Conservation (phyloP, 129 eudicot species). For the Flaveria brownii region DNA sequence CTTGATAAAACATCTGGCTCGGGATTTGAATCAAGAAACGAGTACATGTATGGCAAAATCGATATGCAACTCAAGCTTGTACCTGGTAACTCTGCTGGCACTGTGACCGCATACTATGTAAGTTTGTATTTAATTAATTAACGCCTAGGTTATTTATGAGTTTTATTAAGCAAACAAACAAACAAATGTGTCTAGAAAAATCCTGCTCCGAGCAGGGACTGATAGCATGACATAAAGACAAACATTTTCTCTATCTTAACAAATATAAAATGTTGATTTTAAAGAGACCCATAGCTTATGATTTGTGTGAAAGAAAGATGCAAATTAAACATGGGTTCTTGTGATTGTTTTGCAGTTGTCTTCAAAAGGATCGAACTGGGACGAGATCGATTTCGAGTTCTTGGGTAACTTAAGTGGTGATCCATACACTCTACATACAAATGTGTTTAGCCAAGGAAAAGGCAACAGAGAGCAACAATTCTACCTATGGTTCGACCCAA, state of each 20-base stretch:
- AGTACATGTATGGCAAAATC: constrained; percentile 58
- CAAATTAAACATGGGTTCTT: neutral
- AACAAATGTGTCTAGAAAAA: no score
- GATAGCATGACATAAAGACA: no score
- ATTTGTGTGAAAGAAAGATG: neutral
- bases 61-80: constrained; percentile 77
- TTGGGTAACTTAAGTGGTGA: constrained; percentile 65
- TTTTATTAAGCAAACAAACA: no score
- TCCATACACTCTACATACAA: constrained; percentile 61
- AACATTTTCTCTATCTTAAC: no score
- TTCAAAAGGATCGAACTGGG: constrained; percentile 54
- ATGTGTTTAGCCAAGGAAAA: constrained; percentile 66
- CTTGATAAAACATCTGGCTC: constrained; percentile 64
- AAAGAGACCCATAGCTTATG: no score
- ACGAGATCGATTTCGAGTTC: constrained; percentile 65
- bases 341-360: constrained; percentile 48
- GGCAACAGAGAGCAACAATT: constrained; percentile 67
- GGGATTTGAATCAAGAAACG: constrained; percentile 61
- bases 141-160: no score
- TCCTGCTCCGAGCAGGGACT: no score
- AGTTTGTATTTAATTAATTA: constrained; percentile 8
- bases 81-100: constrained; percentile 76
- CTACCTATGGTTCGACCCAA: constrained; percentile 68
- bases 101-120: constrained; percentile 72
- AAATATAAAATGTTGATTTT: no score